A percentile compares a stretch with the other conserved stretches of the same genome.
Evolutionary conservation across 495 filamentous ascomycete species (phyloP).

Genomic region (Penicillium odoratum): DNA sequence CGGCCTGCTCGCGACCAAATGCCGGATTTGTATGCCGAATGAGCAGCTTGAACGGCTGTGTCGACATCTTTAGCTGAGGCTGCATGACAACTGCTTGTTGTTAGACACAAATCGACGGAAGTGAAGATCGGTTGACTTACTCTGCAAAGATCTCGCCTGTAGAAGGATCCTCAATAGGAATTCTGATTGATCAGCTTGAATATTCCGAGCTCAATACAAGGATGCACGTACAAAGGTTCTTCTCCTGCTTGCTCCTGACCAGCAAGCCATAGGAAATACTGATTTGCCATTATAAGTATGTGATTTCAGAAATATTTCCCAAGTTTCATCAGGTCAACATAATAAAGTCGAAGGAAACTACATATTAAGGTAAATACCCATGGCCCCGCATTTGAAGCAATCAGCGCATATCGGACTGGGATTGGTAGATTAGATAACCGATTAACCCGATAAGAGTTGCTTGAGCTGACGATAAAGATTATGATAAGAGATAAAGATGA

Average conservation of each 20-base stretch:
- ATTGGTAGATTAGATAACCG: neutral
- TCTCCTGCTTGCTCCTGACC: constrained; percentile 3
- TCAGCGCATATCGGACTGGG: neutral
- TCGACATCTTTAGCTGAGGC: constrained; percentile 51
- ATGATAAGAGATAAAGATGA: neutral
- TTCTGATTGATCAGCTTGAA: constrained; percentile 4
- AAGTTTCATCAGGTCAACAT: neutral
- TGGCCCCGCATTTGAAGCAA: neutral
- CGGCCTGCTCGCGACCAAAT: constrained; percentile 58
- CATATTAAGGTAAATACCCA: too few species aligned
- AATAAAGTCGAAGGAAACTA: neutral
- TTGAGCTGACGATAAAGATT: neutral
- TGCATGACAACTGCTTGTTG: constrained; percentile 33
- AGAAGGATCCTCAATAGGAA: constrained; percentile 25
- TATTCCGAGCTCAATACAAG: neutral
- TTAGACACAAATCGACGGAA: neutral
- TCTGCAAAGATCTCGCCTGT: constrained; percentile 22
- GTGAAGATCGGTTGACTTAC: constrained; percentile 7
- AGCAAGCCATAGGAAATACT: constrained; percentile 5
- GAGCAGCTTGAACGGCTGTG: constrained; percentile 44
- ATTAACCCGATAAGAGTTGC: neutral
- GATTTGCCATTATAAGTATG: neutral
- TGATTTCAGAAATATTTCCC: too few species aligned
- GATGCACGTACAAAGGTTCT: neutral
- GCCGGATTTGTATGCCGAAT: constrained; percentile 52